Evolutionary conservation across 1,284 basidiomycete species (phyloP).

Genomic region (Ganoderma sinense): DNA sequence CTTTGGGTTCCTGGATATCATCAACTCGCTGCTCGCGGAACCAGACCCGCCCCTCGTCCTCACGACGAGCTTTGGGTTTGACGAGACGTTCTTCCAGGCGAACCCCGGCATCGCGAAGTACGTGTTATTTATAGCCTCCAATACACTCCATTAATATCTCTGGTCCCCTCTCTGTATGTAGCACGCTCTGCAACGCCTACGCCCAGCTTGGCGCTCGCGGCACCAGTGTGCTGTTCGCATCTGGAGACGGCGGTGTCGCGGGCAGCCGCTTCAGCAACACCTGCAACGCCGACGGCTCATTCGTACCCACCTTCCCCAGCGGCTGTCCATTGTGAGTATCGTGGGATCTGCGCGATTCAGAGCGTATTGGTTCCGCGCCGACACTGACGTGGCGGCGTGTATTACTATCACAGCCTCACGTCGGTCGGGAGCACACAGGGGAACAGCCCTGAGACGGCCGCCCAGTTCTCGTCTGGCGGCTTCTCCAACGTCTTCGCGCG

Average conservation of each 20-base stretch:
- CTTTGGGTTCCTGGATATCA: conserved; percentile 38
- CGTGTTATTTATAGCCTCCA: conserved; percentile 31
- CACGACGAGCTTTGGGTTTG: conserved; percentile 57
- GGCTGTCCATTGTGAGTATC: conserved; percentile 58
- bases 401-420: conserved; percentile 61
- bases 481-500: conserved; percentile 54
- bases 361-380: not conserved
- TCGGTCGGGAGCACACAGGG: conserved; percentile 60
- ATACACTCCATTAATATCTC: not conserved
- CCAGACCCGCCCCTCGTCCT: conserved; percentile 39
- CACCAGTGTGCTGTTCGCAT: conserved; percentile 66
- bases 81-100: conserved; percentile 46
- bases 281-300: conserved; percentile 41
- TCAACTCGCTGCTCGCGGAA: conserved; percentile 38
- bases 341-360: not conserved
- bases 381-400: conserved; percentile 6
- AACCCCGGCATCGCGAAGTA: conserved; percentile 60
- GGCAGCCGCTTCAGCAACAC: conserved; percentile 59
- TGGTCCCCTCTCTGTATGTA: conserved; percentile 2
- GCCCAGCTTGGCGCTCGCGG: conserved; percentile 67
- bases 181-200: conserved; percentile 58
- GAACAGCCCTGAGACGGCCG: conserved; percentile 56
- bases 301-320: conserved; percentile 76
- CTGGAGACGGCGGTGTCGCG: conserved; percentile 72
- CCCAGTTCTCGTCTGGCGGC: conserved; percentile 49